Evolutionary conservation across 257 asterid genomes (phyloP).

Genomic region (Solanum piurae): DNA sequence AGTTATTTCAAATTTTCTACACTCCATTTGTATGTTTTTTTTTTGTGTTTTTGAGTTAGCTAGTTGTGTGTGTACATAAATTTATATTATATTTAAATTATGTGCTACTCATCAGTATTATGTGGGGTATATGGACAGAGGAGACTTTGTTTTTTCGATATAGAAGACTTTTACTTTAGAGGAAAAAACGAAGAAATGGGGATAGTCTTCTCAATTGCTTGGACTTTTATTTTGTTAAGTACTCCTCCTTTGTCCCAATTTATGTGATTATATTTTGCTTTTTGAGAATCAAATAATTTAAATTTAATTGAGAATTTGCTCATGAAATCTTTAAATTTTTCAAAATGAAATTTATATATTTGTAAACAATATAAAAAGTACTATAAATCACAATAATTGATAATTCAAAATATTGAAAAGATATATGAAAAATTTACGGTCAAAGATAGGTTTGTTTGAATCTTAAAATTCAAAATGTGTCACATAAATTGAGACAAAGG

Average conservation of each 20-base stretch:
- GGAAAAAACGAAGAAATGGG: background rate
- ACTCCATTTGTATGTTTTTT: background rate
- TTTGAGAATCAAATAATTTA: too few relatives aligned
- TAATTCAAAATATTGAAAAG: too few relatives aligned
- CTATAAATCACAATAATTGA: too few relatives aligned
- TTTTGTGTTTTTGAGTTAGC: background rate
- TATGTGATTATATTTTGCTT: too few relatives aligned
- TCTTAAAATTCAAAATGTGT: too few relatives aligned
- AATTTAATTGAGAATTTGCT: accelerated
- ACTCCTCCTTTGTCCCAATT: too few relatives aligned
- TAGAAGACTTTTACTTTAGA: background rate
- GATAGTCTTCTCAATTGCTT: background rate
- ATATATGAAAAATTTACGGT: too few relatives aligned
- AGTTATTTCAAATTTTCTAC: conserved; percentile 16
- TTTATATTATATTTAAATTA: background rate
- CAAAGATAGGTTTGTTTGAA: too few relatives aligned
- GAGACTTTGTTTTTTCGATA: background rate
- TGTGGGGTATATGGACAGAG: background rate
- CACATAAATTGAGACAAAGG: too few relatives aligned
- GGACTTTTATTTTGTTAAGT: background rate
- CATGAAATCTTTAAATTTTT: too few relatives aligned
- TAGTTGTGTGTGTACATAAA: background rate
- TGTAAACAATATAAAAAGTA: too few relatives aligned
- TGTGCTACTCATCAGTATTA: background rate
- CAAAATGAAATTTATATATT: too few relatives aligned